Percentiles rank a stretch among this genome's conserved stretches.
These are phyloP conservation scores for Barbatosphaeria neglecta DNA, from an alignment of 495 filamentous ascomycete genomes.

Conservation along the genomic window DNA sequence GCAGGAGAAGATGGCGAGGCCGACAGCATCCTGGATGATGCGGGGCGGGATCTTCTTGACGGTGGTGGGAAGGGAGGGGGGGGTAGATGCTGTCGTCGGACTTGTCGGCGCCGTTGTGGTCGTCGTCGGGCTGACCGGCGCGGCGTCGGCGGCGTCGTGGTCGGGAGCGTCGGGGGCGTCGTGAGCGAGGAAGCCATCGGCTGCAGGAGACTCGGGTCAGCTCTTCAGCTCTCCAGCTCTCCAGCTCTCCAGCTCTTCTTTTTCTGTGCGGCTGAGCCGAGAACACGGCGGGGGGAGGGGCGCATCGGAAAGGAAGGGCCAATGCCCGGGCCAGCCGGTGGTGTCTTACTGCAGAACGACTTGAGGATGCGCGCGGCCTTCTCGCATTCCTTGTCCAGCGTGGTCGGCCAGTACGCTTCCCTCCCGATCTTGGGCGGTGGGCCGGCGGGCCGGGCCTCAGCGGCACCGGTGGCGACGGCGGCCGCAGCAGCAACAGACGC, in stretches of 20 bases:
- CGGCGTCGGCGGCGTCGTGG: slow-evolving; percentile 5
- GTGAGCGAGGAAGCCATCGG: slow-evolving; percentile 34
- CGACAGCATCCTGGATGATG: slow-evolving; percentile 76
- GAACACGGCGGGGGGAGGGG: background rate
- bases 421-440: slow-evolving; percentile 15
- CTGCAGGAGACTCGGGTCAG: slow-evolving; percentile 7
- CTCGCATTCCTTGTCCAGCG: slow-evolving; percentile 72
- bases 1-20: slow-evolving; percentile 81
- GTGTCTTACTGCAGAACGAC: slow-evolving; percentile 66
- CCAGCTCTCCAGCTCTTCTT: no score
- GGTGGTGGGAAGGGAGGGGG: slow-evolving; percentile 14
- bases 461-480: slow-evolving; percentile 45
- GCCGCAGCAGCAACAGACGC: slow-evolving; percentile 27
- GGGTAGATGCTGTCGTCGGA: slow-evolving; percentile 19
- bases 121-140: slow-evolving; percentile 9
- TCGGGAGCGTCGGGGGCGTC: slow-evolving; percentile 12
- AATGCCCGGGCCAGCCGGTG: no score
- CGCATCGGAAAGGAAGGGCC: background rate
- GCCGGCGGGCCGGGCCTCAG: slow-evolving; percentile 40
- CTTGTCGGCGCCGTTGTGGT: slow-evolving; percentile 18
- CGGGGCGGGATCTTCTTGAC: slow-evolving; percentile 73
- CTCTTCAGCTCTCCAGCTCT: background rate
- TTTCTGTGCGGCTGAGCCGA: background rate
- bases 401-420: slow-evolving; percentile 72
- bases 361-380: slow-evolving; percentile 76